phyloP scores from a whole-genome alignment of 2,329 filamentous ascomycete genomes.

The Epichloe elymi region DNA sequence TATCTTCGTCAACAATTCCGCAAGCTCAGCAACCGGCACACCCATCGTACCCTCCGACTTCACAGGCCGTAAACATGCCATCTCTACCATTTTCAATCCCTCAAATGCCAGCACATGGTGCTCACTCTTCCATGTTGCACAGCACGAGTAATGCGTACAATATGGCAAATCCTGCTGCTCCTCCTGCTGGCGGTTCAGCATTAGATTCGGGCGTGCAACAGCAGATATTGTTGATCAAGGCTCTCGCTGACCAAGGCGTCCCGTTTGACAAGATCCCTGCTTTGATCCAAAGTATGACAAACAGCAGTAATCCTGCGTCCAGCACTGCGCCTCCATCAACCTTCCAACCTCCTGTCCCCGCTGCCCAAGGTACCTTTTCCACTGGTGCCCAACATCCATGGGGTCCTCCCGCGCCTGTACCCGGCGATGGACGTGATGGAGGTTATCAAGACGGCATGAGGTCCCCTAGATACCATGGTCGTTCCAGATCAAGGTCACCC shows the following conservation, averaged over 20 bases:
- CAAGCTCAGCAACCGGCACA: slow-evolving; percentile 16
- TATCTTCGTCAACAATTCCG: slow-evolving; percentile 16
- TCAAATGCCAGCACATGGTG: slow-evolving; percentile 23
- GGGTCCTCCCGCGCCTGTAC: slow-evolving; percentile 15
- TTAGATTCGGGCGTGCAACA: slow-evolving; percentile 48
- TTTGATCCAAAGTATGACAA: slow-evolving; percentile 41
- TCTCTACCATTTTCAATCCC: slow-evolving; percentile 29
- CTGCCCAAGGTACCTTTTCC: slow-evolving; percentile 30
- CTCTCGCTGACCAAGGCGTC: slow-evolving; percentile 61
- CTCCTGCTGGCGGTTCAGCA: slow-evolving; percentile 21
- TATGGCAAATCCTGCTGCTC: slow-evolving; percentile 21
- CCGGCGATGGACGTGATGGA: slow-evolving; percentile 41
- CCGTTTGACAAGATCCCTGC: slow-evolving; percentile 62
- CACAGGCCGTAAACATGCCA: slow-evolving; percentile 47
- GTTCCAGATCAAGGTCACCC: slow-evolving; percentile 70
- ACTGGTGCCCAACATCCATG: slow-evolving; percentile 20
- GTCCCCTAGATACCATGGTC: slow-evolving; percentile 46
- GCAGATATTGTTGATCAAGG: slow-evolving; percentile 62
- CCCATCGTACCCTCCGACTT: slow-evolving; percentile 27
- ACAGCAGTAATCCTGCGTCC: slow-evolving; percentile 20
- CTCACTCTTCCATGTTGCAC: slow-evolving; percentile 16
- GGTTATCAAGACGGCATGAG: slow-evolving; percentile 44
- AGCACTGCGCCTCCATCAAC: slow-evolving; percentile 21
- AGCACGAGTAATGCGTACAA: slow-evolving; percentile 13
- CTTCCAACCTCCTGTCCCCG: slow-evolving; percentile 25